Base-by-base conservation (phyloP, 768 basidiomycete species). In the Boletus reticuloceps region DNA sequence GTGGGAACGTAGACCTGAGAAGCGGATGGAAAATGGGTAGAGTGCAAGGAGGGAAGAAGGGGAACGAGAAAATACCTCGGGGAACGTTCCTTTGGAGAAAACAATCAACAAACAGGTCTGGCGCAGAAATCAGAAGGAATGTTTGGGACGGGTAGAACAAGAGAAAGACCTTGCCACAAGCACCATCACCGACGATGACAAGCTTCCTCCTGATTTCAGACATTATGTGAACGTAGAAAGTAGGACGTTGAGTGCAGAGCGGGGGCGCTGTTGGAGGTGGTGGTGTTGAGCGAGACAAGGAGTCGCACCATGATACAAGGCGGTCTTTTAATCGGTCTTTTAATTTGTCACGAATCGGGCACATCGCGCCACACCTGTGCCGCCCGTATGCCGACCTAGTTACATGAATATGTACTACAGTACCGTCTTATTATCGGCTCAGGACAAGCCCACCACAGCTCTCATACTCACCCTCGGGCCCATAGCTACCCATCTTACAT, bases 141-240 rank as follows among this genome's bases (percentile, higher is more conserved):
- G 64, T 58, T 31, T 45, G 22, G 25, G 34, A 38, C 29, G 14
- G 39, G 54, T 25, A 29, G n/a, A 25, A n/a, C 11, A 19, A 34
- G 52, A 51, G 32, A 50, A 65, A 47, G 38, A 90, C 90, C 89
- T 94, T 94, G 77, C 92, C 93, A 66, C 92, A 95, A 75, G 92
- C 93, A 83, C 94, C 94, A 79, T 96, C 94, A 74, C 95, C 95
- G 64, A 98, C 95, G 74, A 98, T 97, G 74, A 98, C 95, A 66
- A 98, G 88, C 78, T 98, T 98, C 76, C 94, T 89, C 77, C 95
- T 85, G 76, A 98, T 96, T 81, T 97, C 95, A 72, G 94, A 88
- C 94, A 98, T 98, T 74, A 67, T 65, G 44, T 58, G 70, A 67
- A 60, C 64, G 71, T 73, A 70, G 68, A 66, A 58, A 66, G 69